Base-by-base conservation (phyloP, 2,329 filamentous ascomycete species). In the Aureobasidium pullulans region DNA sequence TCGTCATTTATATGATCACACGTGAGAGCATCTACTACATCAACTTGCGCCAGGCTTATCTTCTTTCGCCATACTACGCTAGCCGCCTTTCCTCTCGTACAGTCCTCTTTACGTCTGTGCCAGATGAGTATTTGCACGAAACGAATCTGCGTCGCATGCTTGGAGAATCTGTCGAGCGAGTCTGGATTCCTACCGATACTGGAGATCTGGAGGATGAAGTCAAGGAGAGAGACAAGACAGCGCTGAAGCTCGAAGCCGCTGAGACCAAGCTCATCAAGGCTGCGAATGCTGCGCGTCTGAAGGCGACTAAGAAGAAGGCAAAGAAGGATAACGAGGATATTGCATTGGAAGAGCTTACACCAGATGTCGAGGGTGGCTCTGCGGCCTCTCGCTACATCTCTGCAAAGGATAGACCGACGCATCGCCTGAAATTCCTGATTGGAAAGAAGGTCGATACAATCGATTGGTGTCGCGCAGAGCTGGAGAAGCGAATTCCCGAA, bases 381-480 rank as follows among this genome's bases (percentile, higher is more conserved):
- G 76, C 90, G 39, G 88, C 89, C 11, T 84, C 85, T 13, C 86
- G 85, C 64, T 96, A 88, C 85, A 77, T 96, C 40, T 80, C 84
- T 15, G 76, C 79, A 9, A 87, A 89, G 72, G 81, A 90, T 66
- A 83, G 91, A 44, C 91, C 91, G 1, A 85, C 87, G 1, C 91
- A 96, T 70, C 84, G 84, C 36, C 76, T 86, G 59, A 89, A 87
- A 70, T 79, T 80, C 6, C 79, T 89, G 48, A 82, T 92, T 64
- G 89, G 91, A 65, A 86, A 90, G 70, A 94, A 96, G 72, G 92
- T 96, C 15, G 94, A 99, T 74, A 94, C 91, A 0, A 96, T 99
- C 72, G 85, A 93, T 63, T 96, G 89, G 88, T 88, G 85, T 63
- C 88, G 94, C 54, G 78, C 80, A 1, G 88, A 95, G 72, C 83